Conservation (phyloP, 768 basidiomycete genomes). For the Trametes villosa region DNA sequence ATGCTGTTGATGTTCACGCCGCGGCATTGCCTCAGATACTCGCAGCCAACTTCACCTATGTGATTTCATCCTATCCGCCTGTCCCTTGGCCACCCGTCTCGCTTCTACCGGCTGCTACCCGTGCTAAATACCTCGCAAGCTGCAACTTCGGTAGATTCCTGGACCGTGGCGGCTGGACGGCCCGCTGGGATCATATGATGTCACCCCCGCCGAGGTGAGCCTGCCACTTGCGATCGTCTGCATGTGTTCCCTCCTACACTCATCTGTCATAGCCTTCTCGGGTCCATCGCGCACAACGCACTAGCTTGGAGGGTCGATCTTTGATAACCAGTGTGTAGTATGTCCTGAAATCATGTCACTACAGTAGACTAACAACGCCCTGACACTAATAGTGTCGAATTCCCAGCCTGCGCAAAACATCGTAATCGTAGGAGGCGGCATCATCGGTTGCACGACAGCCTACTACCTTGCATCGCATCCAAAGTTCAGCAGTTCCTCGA, state of each 20-base stretch:
- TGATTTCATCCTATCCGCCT: no score
- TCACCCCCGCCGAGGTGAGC: neutral
- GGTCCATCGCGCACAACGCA: neutral
- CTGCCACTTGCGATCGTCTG: neutral
- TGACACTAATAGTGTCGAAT: neutral
- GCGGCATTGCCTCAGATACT: no score
- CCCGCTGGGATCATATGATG: neutral
- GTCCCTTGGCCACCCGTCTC: no score
- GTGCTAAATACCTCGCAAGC: no score
- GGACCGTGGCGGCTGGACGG: neutral
- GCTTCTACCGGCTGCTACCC: no score
- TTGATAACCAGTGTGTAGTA: no score
- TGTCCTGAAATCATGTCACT: neutral
- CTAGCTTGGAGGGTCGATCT: no score
- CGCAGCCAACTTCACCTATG: no score
- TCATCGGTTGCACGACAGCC: slow-evolving; percentile 83
- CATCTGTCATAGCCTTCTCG: neutral
- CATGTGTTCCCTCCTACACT: neutral
- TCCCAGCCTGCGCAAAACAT: slow-evolving; percentile 42
- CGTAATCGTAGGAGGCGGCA: slow-evolving; percentile 84
- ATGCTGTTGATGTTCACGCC: no score
- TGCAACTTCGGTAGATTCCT: no score
- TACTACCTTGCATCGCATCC: slow-evolving; percentile 75
- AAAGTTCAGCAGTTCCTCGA: slow-evolving; percentile 42
- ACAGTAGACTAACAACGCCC: neutral